Base-by-base conservation (phyloP, 2,329 filamentous ascomycete species). In the Beauveria sp. region DNA sequence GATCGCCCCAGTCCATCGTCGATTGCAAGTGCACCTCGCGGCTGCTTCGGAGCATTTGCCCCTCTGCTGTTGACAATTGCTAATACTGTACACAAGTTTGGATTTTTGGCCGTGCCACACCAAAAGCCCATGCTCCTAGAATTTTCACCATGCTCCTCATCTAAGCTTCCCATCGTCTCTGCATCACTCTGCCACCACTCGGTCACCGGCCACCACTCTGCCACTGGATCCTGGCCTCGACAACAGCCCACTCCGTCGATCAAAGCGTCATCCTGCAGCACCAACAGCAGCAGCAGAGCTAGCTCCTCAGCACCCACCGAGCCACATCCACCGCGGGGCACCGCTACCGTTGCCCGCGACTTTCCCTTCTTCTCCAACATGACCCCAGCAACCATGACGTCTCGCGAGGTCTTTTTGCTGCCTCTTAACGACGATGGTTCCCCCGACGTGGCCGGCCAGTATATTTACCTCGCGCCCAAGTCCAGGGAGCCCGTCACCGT, bases 401-500 rank as follows among this genome's bases (percentile, higher is more conserved):
- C 84, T 68, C 84, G 79, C 72, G 83, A 91, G 75, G 86, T 97
- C 65, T 96, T 97, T 77, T 79, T 96, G 70, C 83, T 99, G 65
- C 90, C 90, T 66, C 84, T 99, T 75, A 94, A 91, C 72, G 93
- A 99, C 76, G 84, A 93, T 76, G 94, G 96, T 68, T 92, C 91
- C 67, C 94, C 96, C 41, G 87, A 96, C 73, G 86, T 99, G 54
- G 83, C 90, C 28, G 90, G 92, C 69, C 87, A 90, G 67, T 99
- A 97, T 79, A 90, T 97, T 69, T 96, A 96, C 74, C 80, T 99
- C 48, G 89, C 92, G 0, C 87, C 94, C 20, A 77, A 77, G 65
- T 87, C 89, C 20, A 83, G 81, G 46, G 82, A 88, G n/a, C 89
- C 89, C 47, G 88, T 97, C 69, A 84, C 84, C 58, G 80, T 97